Evolutionary conservation across 495 filamentous ascomycete genomes (phyloP), one percentile per base, ranked within the genome.

Genomic region (Staphylotrichum longicolle): DNA sequence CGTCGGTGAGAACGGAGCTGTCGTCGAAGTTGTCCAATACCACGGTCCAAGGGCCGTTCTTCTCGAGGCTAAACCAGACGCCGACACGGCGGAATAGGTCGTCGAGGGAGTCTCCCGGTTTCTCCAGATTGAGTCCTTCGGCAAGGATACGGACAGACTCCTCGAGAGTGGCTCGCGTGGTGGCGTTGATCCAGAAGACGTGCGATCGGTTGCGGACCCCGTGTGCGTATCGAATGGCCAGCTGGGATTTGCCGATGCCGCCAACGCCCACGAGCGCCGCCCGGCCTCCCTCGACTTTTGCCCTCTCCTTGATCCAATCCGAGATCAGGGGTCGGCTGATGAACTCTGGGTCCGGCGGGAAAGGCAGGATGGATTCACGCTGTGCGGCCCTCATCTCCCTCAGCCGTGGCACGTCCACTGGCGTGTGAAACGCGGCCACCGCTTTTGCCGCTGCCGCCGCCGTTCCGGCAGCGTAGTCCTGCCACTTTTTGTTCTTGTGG

Each of bases 141-240:
- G 51, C 20, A 7, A 61, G 20, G 27, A 68, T 3, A 51, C 50
- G 15, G 81, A 66, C 77, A 68, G 82, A 61, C 72, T 63, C 32
- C 70, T 52, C 12, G 81, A 71, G 6, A 77, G 73, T 60, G 72
- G 75, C 70, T 34, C 49, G 52, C 45, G 66, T 78, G 54, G 75
- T 75, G 4, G 75, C 74, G 63, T 78, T 73, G 8, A 83, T 64
- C 80, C 82, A 84, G 64, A 84, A 79, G 8, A 83, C 74, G 72
- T 72, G 80, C 27, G 73, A 81, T 32, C 71, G 4, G 15, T 37
- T 32, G 4, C 44, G 32, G 44, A 58, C 55, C 5, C 6, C 2
- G 57, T 75, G 68, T 12, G 72, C 70, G 55, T 73, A 70, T 46
- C 75, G 72, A 45, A 80, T 79, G 12, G 63, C 57, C 2, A 68